A percentile compares a stretch with the other conserved stretches of the same genome.
Conservation (phyloP, 495 filamentous ascomycete genomes). For the Melanomma pulvis-pyrius region DNA sequence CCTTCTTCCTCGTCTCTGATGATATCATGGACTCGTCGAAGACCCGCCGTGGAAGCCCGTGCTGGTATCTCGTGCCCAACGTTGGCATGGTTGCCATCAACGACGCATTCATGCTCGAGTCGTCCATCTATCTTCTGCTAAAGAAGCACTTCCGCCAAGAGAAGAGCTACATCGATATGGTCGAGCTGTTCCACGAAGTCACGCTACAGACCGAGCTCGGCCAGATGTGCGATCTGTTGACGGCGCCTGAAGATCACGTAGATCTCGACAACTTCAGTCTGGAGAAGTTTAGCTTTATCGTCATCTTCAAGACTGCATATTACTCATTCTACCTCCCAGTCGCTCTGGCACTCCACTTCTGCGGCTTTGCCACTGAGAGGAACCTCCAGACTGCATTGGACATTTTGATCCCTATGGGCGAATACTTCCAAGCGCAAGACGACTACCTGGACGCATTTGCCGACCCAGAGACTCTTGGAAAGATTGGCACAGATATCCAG, state of each 20-base stretch:
- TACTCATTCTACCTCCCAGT: conserved; percentile 99
- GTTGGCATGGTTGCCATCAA: conserved; percentile 97
- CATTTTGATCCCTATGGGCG: conserved; percentile 96
- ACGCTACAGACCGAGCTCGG: conserved; percentile 93
- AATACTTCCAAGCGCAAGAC: conserved; percentile 99
- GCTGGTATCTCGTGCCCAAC: conserved; percentile 87
- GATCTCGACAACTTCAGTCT: conserved; percentile 91
- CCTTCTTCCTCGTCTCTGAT: conserved; percentile 97
- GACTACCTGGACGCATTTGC: conserved; percentile 99
- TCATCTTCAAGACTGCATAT: conserved; percentile 98
- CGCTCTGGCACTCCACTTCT: conserved; percentile 81
- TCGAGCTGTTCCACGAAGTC: conserved; percentile 95
- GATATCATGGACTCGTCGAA: conserved; percentile 97
- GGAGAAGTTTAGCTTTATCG: conserved; percentile 96
- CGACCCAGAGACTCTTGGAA: conserved; percentile 85
- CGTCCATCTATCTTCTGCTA: conserved; percentile 83
- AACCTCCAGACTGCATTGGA: conserved; percentile 85
- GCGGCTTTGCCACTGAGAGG: conserved; percentile 75
- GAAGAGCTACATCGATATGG: conserved; percentile 79
- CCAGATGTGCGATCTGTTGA: conserved; percentile 91
- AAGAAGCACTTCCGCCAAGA: conserved; percentile 90
- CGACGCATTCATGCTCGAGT: conserved; percentile 95
- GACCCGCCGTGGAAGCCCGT: conserved; percentile 88
- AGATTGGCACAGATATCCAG: conserved; percentile 97
- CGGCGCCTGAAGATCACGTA: conserved; percentile 88